Evolutionary conservation across 2,329 filamentous ascomycete species (phyloP), one percentile per base, ranked within the genome.

Genomic region (Bisporella sp.): DNA sequence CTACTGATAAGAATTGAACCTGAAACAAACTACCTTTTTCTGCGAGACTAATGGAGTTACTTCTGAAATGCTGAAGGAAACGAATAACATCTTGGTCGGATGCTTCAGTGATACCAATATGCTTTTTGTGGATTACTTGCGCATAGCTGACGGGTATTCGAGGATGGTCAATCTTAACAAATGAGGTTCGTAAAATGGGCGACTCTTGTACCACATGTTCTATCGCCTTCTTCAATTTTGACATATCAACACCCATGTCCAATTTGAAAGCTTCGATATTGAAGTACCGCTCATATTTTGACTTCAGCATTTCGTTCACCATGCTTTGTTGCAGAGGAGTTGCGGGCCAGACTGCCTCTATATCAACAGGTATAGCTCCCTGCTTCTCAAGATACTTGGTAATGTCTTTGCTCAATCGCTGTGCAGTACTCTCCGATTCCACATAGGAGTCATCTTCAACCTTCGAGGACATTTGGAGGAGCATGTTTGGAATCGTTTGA

Each of bases 251-350:
- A 0, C 69, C 65, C 0, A 71, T 55, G 0, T 68, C 62, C 2
- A 96, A 57, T 55, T 82, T 76, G 28, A 95, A 71, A 2, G 92
- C 68, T 59, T 96, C 87, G 51, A 93, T 84, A 55, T 95, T 96
- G 71, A 89, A 95, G 64, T 97, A 97, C 55, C 82, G 78, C 8
- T 74, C 70, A 58, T 86, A 92, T 3, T 79, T 73, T 0, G 89
- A 93, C 12, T 80, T 74, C 0, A 89, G 57, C 87, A 95, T 95
- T 53, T 89, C 86, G 0, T 84, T 82, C 3, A 95, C 71, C 82
- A 96, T 89, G 1, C 85, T 84, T 65, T 96, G 89, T 68, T 97
- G 91, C 5, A 95, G 73, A 5, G 90, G 84, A 0, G 91, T 95
- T 0, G 85, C 77, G 0, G 90, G 90, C 2, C 93, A 68, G 3